Percentiles rank a stretch among this genome's conserved stretches.
phyloP scores from a whole-genome alignment of 176 grass and related monocot genomes.

The Saccharum spontaneum region DNA sequence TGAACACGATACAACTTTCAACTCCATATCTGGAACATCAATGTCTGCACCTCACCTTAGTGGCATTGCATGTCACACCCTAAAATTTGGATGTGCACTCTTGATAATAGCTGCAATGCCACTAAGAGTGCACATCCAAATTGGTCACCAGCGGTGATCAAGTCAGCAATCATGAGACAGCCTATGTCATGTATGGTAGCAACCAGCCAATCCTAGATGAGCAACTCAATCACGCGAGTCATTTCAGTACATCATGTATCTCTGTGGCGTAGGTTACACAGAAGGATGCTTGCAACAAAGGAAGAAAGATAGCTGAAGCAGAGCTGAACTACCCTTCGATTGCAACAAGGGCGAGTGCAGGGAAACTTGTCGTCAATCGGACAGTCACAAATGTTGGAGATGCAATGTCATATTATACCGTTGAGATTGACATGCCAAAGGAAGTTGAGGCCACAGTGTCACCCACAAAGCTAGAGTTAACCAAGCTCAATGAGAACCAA shows the following conservation, averaged over 20 bases:
- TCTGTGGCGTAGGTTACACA: conserved; percentile 35
- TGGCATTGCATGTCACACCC: conserved; percentile 42
- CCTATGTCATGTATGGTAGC: background rate
- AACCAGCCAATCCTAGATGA: conserved; percentile 38
- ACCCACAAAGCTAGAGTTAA: conserved; percentile 43
- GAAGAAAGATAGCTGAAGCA: conserved; percentile 3
- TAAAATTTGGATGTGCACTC: too few species aligned
- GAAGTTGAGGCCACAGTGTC: conserved; percentile 21
- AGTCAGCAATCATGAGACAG: conserved; percentile 47
- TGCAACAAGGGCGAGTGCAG: background rate
- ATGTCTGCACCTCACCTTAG: conserved; percentile 56
- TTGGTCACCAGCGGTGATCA: conserved; percentile 42
- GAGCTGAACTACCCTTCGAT: conserved; percentile 54
- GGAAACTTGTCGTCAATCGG: conserved; percentile 16
- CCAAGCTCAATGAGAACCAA: conserved; percentile 25
- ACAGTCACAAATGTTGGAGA: conserved; percentile 37
- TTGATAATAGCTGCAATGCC: too few species aligned
- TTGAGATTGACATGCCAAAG: conserved; percentile 26
- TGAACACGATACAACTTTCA: too few species aligned
- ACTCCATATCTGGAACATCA: conserved; percentile 40
- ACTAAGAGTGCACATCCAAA: conserved; percentile 31
- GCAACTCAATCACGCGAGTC: background rate
- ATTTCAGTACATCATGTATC: conserved; percentile 31
- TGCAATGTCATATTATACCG: conserved; percentile 11
- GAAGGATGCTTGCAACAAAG: conserved; percentile 7